Percentiles rank a stretch among this genome's conserved stretches.
phyloP scores from a whole-genome alignment of 1,284 basidiomycete species.

The Trametes sp. region DNA sequence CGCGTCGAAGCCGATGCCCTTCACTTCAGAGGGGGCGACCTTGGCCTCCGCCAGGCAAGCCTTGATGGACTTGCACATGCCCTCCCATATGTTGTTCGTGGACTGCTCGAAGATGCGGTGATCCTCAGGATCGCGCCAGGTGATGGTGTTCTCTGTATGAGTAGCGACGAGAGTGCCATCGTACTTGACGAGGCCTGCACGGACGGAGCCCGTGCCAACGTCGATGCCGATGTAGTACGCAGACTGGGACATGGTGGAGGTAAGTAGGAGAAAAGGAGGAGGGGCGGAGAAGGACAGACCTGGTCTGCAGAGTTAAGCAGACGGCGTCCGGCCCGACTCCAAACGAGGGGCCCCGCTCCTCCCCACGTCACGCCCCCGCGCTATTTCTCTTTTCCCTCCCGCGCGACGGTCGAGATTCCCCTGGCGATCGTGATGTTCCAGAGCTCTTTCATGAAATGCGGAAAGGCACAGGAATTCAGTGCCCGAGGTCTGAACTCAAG shows the following conservation, averaged over 20 bases:
- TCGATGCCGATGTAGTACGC: slow-evolving; percentile 75
- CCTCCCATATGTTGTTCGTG: slow-evolving; percentile 86
- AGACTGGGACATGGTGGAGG: slow-evolving; percentile 29
- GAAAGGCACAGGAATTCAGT: neutral
- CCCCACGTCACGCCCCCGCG: slow-evolving; percentile 15
- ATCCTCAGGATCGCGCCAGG: slow-evolving; percentile 86
- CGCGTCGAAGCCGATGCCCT: slow-evolving; percentile 95
- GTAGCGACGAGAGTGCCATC: slow-evolving; percentile 84
- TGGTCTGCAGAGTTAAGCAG: slow-evolving; percentile 12
- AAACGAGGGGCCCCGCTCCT: slow-evolving; percentile 14
- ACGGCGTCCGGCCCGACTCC: slow-evolving; percentile 21
- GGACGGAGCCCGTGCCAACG: slow-evolving; percentile 92
- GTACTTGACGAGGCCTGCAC: slow-evolving; percentile 84
- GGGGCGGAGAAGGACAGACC: slow-evolving; percentile 14
- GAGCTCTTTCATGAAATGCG: no score
- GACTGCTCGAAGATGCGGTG: slow-evolving; percentile 96
- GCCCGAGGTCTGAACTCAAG: no score
- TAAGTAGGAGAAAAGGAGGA: neutral
- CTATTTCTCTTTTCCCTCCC: slow-evolving; percentile 13
- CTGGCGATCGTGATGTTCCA: no score
- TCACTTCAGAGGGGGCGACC: slow-evolving; percentile 71
- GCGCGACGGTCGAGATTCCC: no score
- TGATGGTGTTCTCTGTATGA: slow-evolving; percentile 80
- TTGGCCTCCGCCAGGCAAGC: slow-evolving; percentile 72
- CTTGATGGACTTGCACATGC: slow-evolving; percentile 76